Evolutionary conservation across 176 grass and related monocot species (phyloP).

Genomic region (Eragrostis nindensis): DNA sequence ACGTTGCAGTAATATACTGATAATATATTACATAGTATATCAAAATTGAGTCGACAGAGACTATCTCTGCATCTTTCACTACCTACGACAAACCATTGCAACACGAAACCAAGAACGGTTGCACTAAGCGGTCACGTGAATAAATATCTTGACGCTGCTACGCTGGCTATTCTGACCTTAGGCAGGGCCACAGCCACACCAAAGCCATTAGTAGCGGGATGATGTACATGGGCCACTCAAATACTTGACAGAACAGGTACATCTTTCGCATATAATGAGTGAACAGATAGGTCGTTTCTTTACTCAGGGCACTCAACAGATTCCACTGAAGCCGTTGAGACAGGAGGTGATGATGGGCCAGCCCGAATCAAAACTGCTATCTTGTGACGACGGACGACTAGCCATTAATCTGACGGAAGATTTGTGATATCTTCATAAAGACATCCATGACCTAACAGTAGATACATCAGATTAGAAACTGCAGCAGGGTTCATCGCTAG

Average conservation of each 20-base stretch:
- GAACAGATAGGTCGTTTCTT: slow-evolving; percentile 1
- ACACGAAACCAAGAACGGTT: slow-evolving; percentile 5
- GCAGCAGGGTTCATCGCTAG: too few relatives aligned
- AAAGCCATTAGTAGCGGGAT: not conserved
- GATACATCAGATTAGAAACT: slow-evolving; percentile 13
- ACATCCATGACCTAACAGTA: slow-evolving; percentile 93
- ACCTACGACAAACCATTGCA: slow-evolving; percentile 32
- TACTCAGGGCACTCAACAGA: slow-evolving; percentile 17
- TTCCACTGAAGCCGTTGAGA: slow-evolving; percentile 5
- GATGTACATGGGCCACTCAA: slow-evolving; percentile 31
- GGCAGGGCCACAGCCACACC: slow-evolving; percentile 13
- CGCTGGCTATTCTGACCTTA: not conserved
- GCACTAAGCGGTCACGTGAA: not conserved
- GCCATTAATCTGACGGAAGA: slow-evolving; percentile 87
- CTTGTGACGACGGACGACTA: slow-evolving; percentile 40
- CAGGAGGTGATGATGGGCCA: slow-evolving; percentile 27
- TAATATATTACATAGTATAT: slow-evolving; percentile 31
- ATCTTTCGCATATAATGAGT: slow-evolving; percentile 22
- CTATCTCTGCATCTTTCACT: slow-evolving; percentile 11
- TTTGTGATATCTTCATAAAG: slow-evolving; percentile 94
- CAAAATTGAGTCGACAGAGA: slow-evolving; percentile 52
- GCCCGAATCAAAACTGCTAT: slow-evolving; percentile 51
- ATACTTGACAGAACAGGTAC: not conserved
- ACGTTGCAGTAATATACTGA: not conserved
- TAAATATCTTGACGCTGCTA: not conserved